Percentiles rank a stretch among this genome's conserved stretches.
These are phyloP conservation scores for Alnus glutinosa DNA, from an alignment of 306 rosid genomes.

Conservation along the genomic window DNA sequence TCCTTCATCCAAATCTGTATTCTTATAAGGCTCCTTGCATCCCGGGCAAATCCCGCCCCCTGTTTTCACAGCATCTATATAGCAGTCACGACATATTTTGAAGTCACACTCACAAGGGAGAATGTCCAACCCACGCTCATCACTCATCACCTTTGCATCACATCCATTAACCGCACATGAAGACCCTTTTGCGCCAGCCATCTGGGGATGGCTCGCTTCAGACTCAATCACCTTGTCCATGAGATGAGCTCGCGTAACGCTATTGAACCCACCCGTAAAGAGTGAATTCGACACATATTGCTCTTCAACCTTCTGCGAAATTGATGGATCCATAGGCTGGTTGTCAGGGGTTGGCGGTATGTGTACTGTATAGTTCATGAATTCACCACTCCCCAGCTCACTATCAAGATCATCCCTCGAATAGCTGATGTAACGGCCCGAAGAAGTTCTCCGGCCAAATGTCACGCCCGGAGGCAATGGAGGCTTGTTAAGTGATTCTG, in stretches of 20 bases:
- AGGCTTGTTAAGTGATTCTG: constrained; percentile 62
- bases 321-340: constrained; percentile 89
- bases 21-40: constrained; percentile 86
- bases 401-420: constrained; percentile 96
- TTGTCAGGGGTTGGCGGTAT: constrained; percentile 92
- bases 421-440: constrained; percentile 83
- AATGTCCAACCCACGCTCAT: constrained; percentile 79
- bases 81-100: constrained; percentile 94
- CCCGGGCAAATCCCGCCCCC: constrained; percentile 87
- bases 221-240: constrained; percentile 96
- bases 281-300: constrained; percentile 86
- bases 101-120: constrained; percentile 99
- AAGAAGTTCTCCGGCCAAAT: constrained; percentile 80
- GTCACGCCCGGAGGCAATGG: constrained; percentile 80
- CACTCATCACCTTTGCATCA: constrained; percentile 91
- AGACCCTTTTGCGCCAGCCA: constrained; percentile 95
- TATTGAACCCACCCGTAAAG: constrained; percentile 92
- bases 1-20: constrained; percentile 74
- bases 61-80: constrained; percentile 73
- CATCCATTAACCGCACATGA: constrained; percentile 88
- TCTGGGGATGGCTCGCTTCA: constrained; percentile 88
- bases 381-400: constrained; percentile 74
- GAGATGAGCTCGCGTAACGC: constrained; percentile 81
- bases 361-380: constrained; percentile 82
- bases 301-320: constrained; percentile 92